Base-by-base conservation (phyloP, 2,329 filamentous ascomycete species). In the Sclerotinia nivalis region DNA sequence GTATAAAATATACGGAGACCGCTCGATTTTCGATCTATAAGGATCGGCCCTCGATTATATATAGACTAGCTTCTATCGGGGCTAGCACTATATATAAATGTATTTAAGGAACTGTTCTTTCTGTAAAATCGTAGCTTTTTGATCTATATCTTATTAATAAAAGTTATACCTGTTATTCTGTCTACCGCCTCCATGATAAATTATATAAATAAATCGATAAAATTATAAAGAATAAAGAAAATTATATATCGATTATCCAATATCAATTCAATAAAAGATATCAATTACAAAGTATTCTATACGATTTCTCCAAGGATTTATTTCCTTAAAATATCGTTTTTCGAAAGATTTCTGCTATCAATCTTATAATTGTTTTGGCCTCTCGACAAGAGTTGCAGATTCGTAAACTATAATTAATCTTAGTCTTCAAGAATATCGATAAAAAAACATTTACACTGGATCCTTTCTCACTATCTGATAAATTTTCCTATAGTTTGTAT, bases 181-280 rank as follows among this genome's bases (percentile, higher is more conserved):
- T n/a, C n/a, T n/a, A n/a, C n/a, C n/a, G n/a, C n/a, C n/a, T n/a
- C n/a, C n/a, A n/a, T n/a, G n/a, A n/a, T n/a, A n/a, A n/a, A n/a
- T n/a, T n/a, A n/a, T n/a, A 74, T 0, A 69, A 69, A 52, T 47
- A 52, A 15, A 25, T 52, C 9, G 58, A 69, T 54, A 66, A 70
- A 61, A 66, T 67, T 34, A 45, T 60, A 18, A 56, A 66, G 13
- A 61, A 73, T 45, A 31, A 72, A 49, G 65, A 71, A 6, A 66
- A n/a, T 28, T 40, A 72, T 37, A 58, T 34, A 54, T 71, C 71
- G 64, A 37, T 72, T 31, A 68, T 74, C 54, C 22, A 73, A 68
- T 69, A 75, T 59, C 58, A 72, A 66, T 71, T 75, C 54, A 47
- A 68, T 69, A 71, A 75, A 73, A 72, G 68, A 62, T 73, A 65